These are phyloP conservation scores for Pseudonitzschia multistriata DNA, from an alignment of 108 stramenopile genomes.

Conservation along the genomic window DNA sequence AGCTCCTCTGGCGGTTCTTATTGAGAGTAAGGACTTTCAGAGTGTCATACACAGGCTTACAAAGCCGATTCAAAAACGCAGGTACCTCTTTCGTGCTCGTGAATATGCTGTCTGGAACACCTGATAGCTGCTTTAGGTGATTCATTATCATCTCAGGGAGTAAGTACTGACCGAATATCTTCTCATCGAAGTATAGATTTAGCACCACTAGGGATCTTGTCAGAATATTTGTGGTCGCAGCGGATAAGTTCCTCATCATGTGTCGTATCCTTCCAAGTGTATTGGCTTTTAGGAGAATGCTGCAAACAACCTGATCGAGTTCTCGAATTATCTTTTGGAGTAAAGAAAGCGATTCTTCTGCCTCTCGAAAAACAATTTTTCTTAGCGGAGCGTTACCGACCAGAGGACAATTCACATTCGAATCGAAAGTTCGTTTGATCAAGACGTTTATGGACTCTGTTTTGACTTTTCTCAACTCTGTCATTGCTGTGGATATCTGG, in stretches of 20 bases:
- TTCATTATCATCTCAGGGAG: constrained; percentile 48
- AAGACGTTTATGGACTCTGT: constrained; percentile 16
- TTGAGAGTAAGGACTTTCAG: constrained; percentile 66
- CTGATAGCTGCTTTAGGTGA: constrained; percentile 57
- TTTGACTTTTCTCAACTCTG: constrained; percentile 8
- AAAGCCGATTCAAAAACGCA: constrained; percentile 57
- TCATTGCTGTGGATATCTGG: constrained; percentile 9
- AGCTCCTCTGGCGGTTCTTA: constrained; percentile 72
- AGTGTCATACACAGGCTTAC: constrained; percentile 78
- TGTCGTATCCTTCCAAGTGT: constrained; percentile 53
- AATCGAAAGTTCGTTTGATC: constrained; percentile 57
- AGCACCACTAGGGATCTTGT: constrained; percentile 68
- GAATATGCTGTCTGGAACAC: constrained; percentile 43
- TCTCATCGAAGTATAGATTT: constrained; percentile 83
- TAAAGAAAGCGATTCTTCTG: constrained; percentile 34
- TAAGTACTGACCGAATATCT: constrained; percentile 64
- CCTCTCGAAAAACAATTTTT: constrained; percentile 42
- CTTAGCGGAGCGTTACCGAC: constrained; percentile 78
- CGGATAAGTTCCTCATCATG: constrained; percentile 52
- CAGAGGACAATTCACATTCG: constrained; percentile 65
- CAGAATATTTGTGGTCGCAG: constrained; percentile 58
- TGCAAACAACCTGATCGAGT: constrained; percentile 69
- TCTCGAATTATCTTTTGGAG: constrained; percentile 46
- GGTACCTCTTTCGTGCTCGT: constrained; percentile 17
- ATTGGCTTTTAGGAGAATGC: constrained; percentile 48